Evolutionary conservation across 1,284 basidiomycete genomes (phyloP).

Genomic region (Paramarasmius palmivorus): DNA sequence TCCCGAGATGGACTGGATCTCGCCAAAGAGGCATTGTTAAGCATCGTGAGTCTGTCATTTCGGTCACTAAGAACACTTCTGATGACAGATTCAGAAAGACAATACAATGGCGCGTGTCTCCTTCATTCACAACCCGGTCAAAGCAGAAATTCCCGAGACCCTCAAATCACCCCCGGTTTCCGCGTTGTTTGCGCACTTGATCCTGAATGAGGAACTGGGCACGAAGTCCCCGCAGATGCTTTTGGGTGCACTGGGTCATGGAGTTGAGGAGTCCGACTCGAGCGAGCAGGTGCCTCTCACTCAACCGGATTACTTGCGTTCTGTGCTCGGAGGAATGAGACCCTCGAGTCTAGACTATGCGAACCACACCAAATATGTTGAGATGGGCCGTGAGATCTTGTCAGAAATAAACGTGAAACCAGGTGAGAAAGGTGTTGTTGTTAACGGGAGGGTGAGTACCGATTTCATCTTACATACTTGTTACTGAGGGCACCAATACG

Average conservation of each 20-base stretch:
- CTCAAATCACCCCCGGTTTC: slow-evolving; percentile 30
- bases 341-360: slow-evolving; percentile 31
- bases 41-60: slow-evolving; percentile 50
- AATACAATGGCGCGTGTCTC: slow-evolving; percentile 51
- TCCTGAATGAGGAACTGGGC: slow-evolving; percentile 37
- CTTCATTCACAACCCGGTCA: slow-evolving; percentile 65
- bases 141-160: slow-evolving; percentile 16
- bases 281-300: slow-evolving; percentile 37
- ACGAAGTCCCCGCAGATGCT: slow-evolving; percentile 38
- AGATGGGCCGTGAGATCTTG: slow-evolving; percentile 43
- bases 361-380: slow-evolving; percentile 42
- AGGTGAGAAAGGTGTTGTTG: slow-evolving; percentile 62
- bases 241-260: slow-evolving; percentile 37
- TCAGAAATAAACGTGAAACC: slow-evolving; percentile 56
- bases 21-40: slow-evolving; percentile 61
- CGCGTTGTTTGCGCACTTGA: slow-evolving; percentile 47
- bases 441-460: slow-evolving; percentile 78
- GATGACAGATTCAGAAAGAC: slow-evolving; percentile 33
- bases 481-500: slow-evolving; percentile 56
- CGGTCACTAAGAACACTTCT: neutral
- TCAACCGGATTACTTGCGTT: slow-evolving; percentile 32
- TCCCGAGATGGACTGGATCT: slow-evolving; percentile 55
- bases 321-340: slow-evolving; percentile 34
- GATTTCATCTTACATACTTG: neutral
- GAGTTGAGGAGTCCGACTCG: slow-evolving; percentile 17